Evolutionary conservation across 192 early-diverging fungal genomes (phyloP), one percentile per base, ranked within the genome.

Genomic region (Ambispora gerdemannii): DNA sequence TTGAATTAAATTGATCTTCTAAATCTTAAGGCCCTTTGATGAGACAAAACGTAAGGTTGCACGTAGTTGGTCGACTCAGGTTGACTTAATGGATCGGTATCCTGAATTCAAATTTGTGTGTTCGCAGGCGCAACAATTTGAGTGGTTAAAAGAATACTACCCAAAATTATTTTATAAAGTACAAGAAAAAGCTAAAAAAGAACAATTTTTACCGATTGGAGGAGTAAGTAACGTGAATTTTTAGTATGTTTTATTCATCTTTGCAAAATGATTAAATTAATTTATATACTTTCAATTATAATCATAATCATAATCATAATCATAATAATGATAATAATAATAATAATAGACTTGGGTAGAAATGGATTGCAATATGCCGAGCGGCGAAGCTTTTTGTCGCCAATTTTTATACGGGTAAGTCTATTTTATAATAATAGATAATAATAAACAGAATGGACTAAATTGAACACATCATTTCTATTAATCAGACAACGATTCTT

Each of bases 311-410:
- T n/a, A n/a, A n/a, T n/a, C n/a, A n/a, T n/a, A n/a, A n/a, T n/a
- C n/a, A n/a, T n/a, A n/a, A n/a, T n/a, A n/a, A n/a, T n/a, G n/a
- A n/a, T n/a, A n/a, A n/a, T n/a, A n/a, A n/a, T n/a, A n/a, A n/a
- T 64, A 36, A 32, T 52, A 27, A 28, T 81, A 83, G 68, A 93
- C 94, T 24, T 98, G 95, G 96, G 86, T 97, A 13, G 97, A 99
- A 76, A 98, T 97, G 95, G 97, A 99, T 78, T 92, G 91, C 79
- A 98, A 99, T 81, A 79, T 99, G 47, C 97, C 97, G 3, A 91
- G 90, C 38, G 97, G 97, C n/a, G 97, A 99, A 76, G 87, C 92
- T 2, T 75, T 99, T 33, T 89, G 86, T 60, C 86, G 97, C 17
- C 97, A 99, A 76, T 96, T 99, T 80, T 76, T 98, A 20, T 91